Percentiles rank a stretch among this genome's conserved stretches.
phyloP scores from a whole-genome alignment of 495 filamentous ascomycete genomes.

The Cercophora newfieldiana region DNA sequence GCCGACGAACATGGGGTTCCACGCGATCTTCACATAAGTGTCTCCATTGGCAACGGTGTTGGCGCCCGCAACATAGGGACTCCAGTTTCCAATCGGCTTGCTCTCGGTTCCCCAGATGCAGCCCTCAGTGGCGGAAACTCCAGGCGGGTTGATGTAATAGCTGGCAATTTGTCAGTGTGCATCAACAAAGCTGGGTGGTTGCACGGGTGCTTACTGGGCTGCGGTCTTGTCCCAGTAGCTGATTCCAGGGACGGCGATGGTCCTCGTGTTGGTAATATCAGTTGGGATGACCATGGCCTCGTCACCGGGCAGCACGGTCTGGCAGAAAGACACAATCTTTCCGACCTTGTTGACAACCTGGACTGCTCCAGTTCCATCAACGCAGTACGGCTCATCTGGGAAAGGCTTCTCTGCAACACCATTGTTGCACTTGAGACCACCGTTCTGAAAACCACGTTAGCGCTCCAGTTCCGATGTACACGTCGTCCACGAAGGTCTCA shows the following conservation, averaged over 20 bases:
- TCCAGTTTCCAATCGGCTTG: conserved; percentile 76
- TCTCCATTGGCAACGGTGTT: conserved; percentile 65
- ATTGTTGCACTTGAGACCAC: conserved; percentile 73
- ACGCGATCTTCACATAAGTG: conserved; percentile 75
- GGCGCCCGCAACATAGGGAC: conserved; percentile 74
- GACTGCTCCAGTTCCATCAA: conserved; percentile 67
- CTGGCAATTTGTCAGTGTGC: conserved; percentile 38
- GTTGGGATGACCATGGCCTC: conserved; percentile 88
- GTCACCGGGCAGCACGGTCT: conserved; percentile 82
- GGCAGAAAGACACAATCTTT: conserved; percentile 69
- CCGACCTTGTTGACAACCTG: conserved; percentile 63
- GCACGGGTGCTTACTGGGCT: conserved; percentile 60
- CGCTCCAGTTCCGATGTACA: neutral
- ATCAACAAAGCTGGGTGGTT: neutral
- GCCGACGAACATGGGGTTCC: conserved; percentile 75
- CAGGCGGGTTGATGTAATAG: conserved; percentile 79
- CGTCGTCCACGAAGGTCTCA: conserved; percentile 41
- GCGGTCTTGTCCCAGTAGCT: conserved; percentile 73
- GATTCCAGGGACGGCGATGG: conserved; percentile 69
- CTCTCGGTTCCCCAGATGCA: conserved; percentile 70
- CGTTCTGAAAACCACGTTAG: conserved; percentile 57
- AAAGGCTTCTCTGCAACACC: conserved; percentile 74
- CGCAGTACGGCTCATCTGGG: conserved; percentile 66
- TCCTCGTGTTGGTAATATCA: conserved; percentile 52
- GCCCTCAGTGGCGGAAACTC: conserved; percentile 56